Base-by-base conservation (phyloP, 176 grass and related monocot species). In the Chrysopogon serrulatus region DNA sequence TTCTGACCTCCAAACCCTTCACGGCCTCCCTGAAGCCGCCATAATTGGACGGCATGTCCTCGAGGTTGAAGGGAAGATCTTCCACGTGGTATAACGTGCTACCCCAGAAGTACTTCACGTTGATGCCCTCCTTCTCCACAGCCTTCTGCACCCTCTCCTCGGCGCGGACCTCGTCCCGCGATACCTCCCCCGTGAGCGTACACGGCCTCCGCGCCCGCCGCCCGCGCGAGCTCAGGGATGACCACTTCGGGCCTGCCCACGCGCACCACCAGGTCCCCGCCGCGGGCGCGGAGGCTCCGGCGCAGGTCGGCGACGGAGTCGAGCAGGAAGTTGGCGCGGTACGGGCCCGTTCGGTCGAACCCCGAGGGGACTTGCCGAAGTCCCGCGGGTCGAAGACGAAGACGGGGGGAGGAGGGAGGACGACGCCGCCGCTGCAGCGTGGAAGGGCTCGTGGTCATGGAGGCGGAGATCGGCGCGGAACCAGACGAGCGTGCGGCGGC, bases 81-180 rank as follows among this genome's bases (percentile, higher is more conserved):
- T 99, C 96, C 49, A 98, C 39, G 73, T 98, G 93, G 81, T 94
- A 93, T 64, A 96, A 79, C 28, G 93, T 98, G 85, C 93, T 98
- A 48, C 93, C 96, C 93, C 93, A 98, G 83, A 98, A 96, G 83
- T 96, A 98, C 83, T 98, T 98, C 43, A 98, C 85, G 77, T 98
- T 86, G 48, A 98, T 65, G 33, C 96, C 96, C 53, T 98, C 91
- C 81, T 90, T 91, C 88, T 98, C 89, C 59, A 92, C 85, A 26
- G 91, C 96, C 83, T 94, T 90, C 42, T 56, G 81, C 61, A 98
- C 93, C 67, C 51, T 90, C 42, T 98, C 91, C 83, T 94, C 93
- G 31, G 87, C 72, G 70, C 88, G 83, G 72, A 86, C 88, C 70
- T 98, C 93, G 30, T 94, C 96, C 17, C 87, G 84, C 12, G 96